Percentiles rank a stretch among this genome's conserved stretches.
Conservation (phyloP, 495 filamentous ascomycete genomes). For the Recurvomyces mirabilis region DNA sequence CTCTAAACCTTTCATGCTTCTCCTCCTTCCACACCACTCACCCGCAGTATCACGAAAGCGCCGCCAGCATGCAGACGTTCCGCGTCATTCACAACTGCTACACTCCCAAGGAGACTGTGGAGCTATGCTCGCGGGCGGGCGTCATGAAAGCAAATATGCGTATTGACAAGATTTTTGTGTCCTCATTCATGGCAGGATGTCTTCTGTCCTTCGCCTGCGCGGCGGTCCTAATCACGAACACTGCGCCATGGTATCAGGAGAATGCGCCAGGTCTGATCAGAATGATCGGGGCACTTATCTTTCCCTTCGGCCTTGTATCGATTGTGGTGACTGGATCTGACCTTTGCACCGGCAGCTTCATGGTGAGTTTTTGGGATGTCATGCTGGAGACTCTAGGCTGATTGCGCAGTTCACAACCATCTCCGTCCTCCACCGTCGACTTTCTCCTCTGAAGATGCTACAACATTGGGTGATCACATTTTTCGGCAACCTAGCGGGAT, state of each 20-base stretch:
- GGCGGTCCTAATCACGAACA: slow-evolving; percentile 40
- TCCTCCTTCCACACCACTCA: not conserved
- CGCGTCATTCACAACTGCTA: slow-evolving; percentile 15
- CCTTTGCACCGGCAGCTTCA: slow-evolving; percentile 48
- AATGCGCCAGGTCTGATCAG: slow-evolving; percentile 51
- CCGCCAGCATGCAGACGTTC: not conserved
- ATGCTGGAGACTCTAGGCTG: not conserved
- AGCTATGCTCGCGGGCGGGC: slow-evolving; percentile 21
- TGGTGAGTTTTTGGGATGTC: too few species aligned
- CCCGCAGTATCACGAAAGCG: not conserved
- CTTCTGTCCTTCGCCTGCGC: slow-evolving; percentile 30
- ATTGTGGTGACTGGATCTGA: slow-evolving; percentile 50
- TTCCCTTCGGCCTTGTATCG: slow-evolving; percentile 48
- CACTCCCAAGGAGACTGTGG: slow-evolving; percentile 18
- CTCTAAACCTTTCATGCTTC: too few species aligned
- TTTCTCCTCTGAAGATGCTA: slow-evolving; percentile 40
- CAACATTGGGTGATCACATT: slow-evolving; percentile 48
- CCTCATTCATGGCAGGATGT: slow-evolving; percentile 17
- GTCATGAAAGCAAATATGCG: slow-evolving; percentile 21
- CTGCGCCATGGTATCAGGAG: slow-evolving; percentile 48
- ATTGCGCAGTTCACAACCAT: slow-evolving; percentile 39
- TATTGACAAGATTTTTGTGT: slow-evolving; percentile 21
- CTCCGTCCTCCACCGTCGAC: slow-evolving; percentile 42
- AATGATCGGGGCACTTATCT: slow-evolving; percentile 44
- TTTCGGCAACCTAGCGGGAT: slow-evolving; percentile 49